phyloP scores from a whole-genome alignment of 768 basidiomycete genomes.

The Hypholoma fasciculare region DNA sequence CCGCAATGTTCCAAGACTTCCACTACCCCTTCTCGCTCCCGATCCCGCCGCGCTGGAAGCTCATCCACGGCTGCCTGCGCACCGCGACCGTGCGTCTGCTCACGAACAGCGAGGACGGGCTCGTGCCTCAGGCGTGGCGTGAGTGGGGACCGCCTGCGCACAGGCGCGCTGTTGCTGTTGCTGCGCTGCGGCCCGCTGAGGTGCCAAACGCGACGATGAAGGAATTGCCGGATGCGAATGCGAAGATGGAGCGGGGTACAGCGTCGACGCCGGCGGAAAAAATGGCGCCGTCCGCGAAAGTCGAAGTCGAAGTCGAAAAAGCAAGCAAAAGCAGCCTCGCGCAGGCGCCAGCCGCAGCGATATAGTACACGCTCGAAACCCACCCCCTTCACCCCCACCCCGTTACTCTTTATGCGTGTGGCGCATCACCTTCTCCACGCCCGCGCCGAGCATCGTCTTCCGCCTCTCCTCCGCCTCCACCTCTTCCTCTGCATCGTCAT shows the following conservation, averaged over 20 bases:
- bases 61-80: slow-evolving; percentile 10
- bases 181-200: neutral
- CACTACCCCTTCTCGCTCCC: slow-evolving; percentile 5
- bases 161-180: neutral
- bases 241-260: neutral
- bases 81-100: slow-evolving; percentile 3
- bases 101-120: slow-evolving; percentile 1
- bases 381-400: neutral
- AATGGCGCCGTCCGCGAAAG: neutral
- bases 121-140: slow-evolving; percentile 3
- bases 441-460: slow-evolving; percentile 40
- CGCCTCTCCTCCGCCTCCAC: slow-evolving; percentile 21
- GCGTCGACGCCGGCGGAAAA: neutral
- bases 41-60: slow-evolving; percentile 3
- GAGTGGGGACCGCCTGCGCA: neutral
- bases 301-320: neutral
- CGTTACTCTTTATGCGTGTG: slow-evolving; percentile 26
- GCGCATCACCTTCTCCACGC: slow-evolving; percentile 51
- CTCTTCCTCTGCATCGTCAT: slow-evolving; percentile 20
- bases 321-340: neutral
- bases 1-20: neutral
- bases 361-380: neutral
- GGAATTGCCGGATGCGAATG: neutral
- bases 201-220: neutral
- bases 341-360: neutral